Base-by-base conservation (phyloP, 2,329 filamentous ascomycete species). In the Aspergillus latus region DNA sequence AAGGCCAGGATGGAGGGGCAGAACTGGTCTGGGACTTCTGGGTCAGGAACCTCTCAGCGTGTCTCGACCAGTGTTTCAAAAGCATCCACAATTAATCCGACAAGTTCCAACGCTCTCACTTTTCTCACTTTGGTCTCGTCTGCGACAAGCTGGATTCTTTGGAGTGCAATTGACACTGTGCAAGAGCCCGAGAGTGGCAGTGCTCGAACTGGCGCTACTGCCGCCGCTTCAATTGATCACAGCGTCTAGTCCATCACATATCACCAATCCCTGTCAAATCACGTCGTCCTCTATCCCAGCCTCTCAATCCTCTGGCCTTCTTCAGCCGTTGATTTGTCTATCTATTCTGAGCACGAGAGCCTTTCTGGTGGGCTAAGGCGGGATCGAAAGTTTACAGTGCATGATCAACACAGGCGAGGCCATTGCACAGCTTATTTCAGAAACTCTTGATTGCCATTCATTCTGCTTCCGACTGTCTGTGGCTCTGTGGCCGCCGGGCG, bases 41-140 rank as follows among this genome's bases (percentile, higher is more conserved):
- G 54, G 42, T 48, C 48, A 52, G 48, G 49, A 52, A 56, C 47
- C 47, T 47, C 34, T 32, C 36, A 10, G 11, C 15, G 32, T 49
- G 54, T 58, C 62, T 58, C 53, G 52, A 59, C 64, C 63, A 65
- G 64, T 61, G 64, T 66, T 65, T 66, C 63, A 64, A 57, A 54
- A 51, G 36, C 51, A 34, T 47, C 42, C 44, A 9, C 42, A 29
- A 37, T 45, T 45, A 45, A 45, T 52, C 39, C 44, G 49, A 51
- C 37, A 51, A 43, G 11, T 13, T 49, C 21, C 42, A 44, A 26
- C 26, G n/a, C 21, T 21, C 21, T 21, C 21, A 21, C 21, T 21
- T 21, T 21, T 21, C 21, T 21, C 21, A 21, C 21, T 21, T 21
- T 21, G 21, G 21, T 28, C 43, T 42, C 15, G n/a, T 42, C 39